Evolutionary conservation across 2,329 filamentous ascomycete genomes (phyloP), one percentile per base, ranked within the genome.

Genomic region (Fusarium subglutinans): DNA sequence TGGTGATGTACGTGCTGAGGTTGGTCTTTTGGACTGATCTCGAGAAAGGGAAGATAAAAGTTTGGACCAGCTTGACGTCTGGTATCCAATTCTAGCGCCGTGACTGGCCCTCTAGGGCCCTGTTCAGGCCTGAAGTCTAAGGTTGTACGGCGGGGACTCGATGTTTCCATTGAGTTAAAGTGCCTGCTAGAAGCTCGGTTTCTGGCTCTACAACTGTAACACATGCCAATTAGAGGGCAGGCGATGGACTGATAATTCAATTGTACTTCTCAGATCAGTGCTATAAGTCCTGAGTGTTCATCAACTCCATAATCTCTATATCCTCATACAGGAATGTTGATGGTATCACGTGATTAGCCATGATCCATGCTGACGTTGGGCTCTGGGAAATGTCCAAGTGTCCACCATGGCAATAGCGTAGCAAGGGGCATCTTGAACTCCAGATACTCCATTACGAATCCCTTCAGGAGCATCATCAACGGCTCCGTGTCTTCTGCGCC

Each of bases 121-220:
- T 58, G 65, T 79, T 77, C 71, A 66, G 72, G 81, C 80, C 81
- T 81, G 79, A 82, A 79, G 77, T 81, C 76, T 82, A 78, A 82
- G 79, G 81, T 80, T 77, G 64, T 69, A 76, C 45, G 55, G 65
- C 56, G 55, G 70, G 61, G 57, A 63, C 65, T 26, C 22, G 22
- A 57, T 30, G 14, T 26, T 30, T 18, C 22, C 28, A 50, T 48
- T 28, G 33, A 41, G 38, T 44, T 47, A 35, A 37, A 33, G 30
- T 47, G 12, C 38, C 59, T 45, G 35, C 33, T 50, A 56, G 51
- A 53, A 45, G 33, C 37, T 51, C 35, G 17, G 12, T 43, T 44
- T 50, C 44, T 63, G 48, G 35, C 22, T 56, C 30, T 43, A 38
- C 26, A 35, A 33, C n/a, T 18, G 20, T 41, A 20, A 37, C 37